These are phyloP conservation scores for Colletotrichum chrysophilum DNA, from an alignment of 2,329 filamentous ascomycete species.

Conservation along the genomic window DNA sequence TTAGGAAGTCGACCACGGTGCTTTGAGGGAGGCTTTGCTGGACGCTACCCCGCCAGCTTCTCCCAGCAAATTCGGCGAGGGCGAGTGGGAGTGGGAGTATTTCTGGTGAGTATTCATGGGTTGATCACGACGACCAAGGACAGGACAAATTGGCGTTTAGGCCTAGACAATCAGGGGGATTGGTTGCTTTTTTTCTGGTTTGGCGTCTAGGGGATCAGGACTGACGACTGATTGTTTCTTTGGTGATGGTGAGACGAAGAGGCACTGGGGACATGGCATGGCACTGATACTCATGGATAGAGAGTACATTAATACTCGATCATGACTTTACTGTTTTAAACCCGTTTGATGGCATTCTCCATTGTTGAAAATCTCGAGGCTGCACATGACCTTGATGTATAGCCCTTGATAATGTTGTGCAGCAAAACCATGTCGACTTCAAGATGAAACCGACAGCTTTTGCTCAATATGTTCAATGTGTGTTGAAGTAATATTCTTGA, in stretches of 20 bases:
- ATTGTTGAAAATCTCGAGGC: background rate
- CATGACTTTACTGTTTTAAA: background rate
- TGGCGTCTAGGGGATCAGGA: background rate
- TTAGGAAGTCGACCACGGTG: background rate
- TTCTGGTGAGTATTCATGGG: background rate
- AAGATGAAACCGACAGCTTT: background rate
- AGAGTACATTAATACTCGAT: conserved; percentile 16
- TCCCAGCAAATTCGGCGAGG: background rate
- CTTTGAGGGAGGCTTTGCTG: background rate
- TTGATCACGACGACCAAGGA: background rate
- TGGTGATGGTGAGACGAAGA: background rate
- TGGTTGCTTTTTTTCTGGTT: background rate
- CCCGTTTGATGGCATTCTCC: background rate
- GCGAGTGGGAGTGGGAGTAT: background rate
- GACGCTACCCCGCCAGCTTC: background rate
- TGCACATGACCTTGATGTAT: background rate
- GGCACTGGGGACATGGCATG: background rate
- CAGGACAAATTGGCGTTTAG: background rate
- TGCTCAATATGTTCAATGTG: background rate
- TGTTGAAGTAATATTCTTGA: background rate
- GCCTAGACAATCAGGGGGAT: background rate
- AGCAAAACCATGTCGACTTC: too few relatives aligned
- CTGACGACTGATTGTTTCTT: background rate
- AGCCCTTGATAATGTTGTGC: background rate
- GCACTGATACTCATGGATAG: background rate